Evolutionary conservation across 495 filamentous ascomycete species (phyloP), one percentile per base, ranked within the genome.

Genomic region (Penicillium alfredii): DNA sequence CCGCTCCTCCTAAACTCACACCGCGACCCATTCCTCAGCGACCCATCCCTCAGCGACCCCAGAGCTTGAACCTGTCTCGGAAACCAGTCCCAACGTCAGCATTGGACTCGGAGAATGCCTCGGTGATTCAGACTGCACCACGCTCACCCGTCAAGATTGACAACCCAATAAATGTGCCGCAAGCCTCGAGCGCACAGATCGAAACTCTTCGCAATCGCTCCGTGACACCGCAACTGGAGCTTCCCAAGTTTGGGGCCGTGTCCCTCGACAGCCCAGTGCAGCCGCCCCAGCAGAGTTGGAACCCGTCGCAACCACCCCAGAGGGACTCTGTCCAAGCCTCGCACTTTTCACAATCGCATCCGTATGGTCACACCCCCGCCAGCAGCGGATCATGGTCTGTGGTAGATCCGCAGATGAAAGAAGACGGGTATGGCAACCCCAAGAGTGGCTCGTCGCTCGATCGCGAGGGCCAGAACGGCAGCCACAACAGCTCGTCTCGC

Each of bases 381-480:
- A 62, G 58, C 46, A 69, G 56, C 30, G 63, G 52, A 6, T 67
- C 66, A 3, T 71, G 64, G 56, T 67, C 65, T 4, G 51, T 57
- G 10, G 53, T 60, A 18, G 63, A 68, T 12, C 32, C 51, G 4
- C 48, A 51, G 12, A 33, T 39, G 11, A 54, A 56, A 20, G 55
- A 57, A 19, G 55, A 55, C 2, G 26, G 40, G 3, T 37, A 38
- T 7, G 52, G 42, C 16, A 30, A 35, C 4, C 20, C 42, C 4
- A 47, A 55, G 40, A 51, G 51, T 14, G 36, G 41, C 3, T 53
- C 57, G 4, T 56, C 59, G 4, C 38, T 55, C 12, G 60, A 53
- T 11, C 56, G 40, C 12, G 47, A 42, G 24, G 46, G 21, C 2
- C 30, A 51, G 5, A 58, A 35, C 13, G 41, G 43, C 24, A 49